Evolutionary conservation across 1,139 yeast species (phyloP).

Genomic region (Blastobotrys ciferrii): DNA sequence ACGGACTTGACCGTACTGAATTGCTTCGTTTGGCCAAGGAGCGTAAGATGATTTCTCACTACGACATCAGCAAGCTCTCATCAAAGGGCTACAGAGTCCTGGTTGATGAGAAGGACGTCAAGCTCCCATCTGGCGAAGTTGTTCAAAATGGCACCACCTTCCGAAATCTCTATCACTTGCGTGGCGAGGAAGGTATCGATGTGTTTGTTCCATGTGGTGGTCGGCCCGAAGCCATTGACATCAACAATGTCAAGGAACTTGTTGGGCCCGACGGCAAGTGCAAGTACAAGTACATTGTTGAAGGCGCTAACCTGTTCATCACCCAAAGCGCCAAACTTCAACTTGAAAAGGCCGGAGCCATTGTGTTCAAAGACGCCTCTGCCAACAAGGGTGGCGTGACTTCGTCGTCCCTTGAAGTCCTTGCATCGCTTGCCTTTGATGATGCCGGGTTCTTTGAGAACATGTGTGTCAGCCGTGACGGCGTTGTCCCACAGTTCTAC

Average conservation of each 20-base stretch:
- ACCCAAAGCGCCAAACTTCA: conserved; percentile 90
- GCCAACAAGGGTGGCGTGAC: conserved; percentile 99
- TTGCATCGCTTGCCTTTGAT: conserved; percentile 89
- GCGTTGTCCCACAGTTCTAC: conserved; percentile 65
- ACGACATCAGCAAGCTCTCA: conserved; percentile 65
- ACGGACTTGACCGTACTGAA: conserved; percentile 80
- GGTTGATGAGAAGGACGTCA: conserved; percentile 80
- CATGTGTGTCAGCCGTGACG: conserved; percentile 64
- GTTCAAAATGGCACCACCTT: conserved; percentile 87
- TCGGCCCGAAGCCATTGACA: conserved; percentile 93
- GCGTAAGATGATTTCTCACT: conserved; percentile 73
- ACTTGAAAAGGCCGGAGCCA: conserved; percentile 81
- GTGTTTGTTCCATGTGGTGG: conserved; percentile 99
- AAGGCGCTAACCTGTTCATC: conserved; percentile 94
- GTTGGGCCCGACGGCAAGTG: conserved; percentile 80
- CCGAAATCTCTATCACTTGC: conserved; percentile 86
- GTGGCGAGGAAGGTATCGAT: conserved; percentile 62
- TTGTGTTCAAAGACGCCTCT: conserved; percentile 92
- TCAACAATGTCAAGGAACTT: conserved; percentile 71
- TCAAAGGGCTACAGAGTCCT: conserved; percentile 75
- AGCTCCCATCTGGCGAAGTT: conserved; percentile 70
- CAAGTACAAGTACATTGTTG: conserved; percentile 83
- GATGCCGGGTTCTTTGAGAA: conserved; percentile 73
- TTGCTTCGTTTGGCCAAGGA: conserved; percentile 72
- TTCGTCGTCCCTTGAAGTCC: conserved; percentile 90